phyloP scores from a whole-genome alignment of 2,329 filamentous ascomycete species.

The Pseudovirgaria hyperparasitica region DNA sequence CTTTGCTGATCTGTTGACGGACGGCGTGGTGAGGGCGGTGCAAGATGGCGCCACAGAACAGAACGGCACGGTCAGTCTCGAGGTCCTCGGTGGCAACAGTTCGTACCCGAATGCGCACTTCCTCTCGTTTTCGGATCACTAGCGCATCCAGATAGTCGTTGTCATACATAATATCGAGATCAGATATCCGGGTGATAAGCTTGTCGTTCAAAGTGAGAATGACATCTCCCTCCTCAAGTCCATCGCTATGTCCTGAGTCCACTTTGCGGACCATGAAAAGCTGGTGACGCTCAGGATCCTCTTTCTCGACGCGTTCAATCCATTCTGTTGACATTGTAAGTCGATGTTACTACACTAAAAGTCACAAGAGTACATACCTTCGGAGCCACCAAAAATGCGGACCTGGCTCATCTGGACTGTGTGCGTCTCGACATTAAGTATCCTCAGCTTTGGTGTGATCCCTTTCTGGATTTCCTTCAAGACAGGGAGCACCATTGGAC shows the following conservation, averaged over 20 bases:
- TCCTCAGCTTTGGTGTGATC: slow-evolving; percentile 66
- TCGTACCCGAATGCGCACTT: slow-evolving; percentile 62
- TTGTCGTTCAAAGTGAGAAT: slow-evolving; percentile 83
- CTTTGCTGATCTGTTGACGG: slow-evolving; percentile 89
- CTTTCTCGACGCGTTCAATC: slow-evolving; percentile 80
- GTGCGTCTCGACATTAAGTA: slow-evolving; percentile 87
- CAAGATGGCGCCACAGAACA: slow-evolving; percentile 88
- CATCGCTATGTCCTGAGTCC: slow-evolving; percentile 47
- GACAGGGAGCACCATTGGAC: slow-evolving; percentile 80
- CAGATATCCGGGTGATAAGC: slow-evolving; percentile 82
- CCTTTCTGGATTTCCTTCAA: slow-evolving; percentile 74
- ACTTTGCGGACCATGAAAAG: slow-evolving; percentile 98
- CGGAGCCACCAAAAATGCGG: slow-evolving; percentile 90
- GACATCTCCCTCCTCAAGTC: slow-evolving; percentile 80
- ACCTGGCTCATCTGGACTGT: slow-evolving; percentile 95
- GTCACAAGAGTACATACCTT: slow-evolving; percentile 26
- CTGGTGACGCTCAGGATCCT: slow-evolving; percentile 87
- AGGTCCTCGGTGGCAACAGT: slow-evolving; percentile 83
- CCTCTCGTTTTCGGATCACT: slow-evolving; percentile 73
- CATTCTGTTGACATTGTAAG: too few species aligned
- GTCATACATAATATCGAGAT: slow-evolving; percentile 94
- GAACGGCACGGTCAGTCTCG: slow-evolving; percentile 82
- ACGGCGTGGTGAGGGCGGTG: slow-evolving; percentile 94
- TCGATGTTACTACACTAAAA: neutral
- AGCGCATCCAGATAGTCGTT: slow-evolving; percentile 71